Percentiles rank a stretch among this genome's conserved stretches.
Evolutionary conservation across 139 green algal species (phyloP).

Genomic region (Coccomyxa sp.): DNA sequence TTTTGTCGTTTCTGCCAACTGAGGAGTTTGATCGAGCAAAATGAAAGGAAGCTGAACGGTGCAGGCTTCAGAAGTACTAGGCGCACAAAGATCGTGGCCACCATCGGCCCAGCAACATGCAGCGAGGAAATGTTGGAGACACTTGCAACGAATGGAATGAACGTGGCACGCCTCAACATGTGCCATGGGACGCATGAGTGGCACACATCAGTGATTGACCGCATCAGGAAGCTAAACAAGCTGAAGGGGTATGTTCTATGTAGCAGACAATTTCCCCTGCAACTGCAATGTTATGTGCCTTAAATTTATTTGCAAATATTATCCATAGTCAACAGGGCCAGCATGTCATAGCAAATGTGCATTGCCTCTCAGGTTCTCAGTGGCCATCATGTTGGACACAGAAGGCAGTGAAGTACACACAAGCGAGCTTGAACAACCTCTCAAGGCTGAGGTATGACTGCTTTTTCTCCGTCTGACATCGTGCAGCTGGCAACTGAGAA

Average conservation of each 20-base stretch:
- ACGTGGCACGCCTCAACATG: constrained; percentile 65
- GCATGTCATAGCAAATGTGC: neutral
- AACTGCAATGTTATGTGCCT: neutral
- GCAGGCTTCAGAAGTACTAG: constrained; percentile 45
- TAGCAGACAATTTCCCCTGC: neutral
- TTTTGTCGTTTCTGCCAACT: neutral
- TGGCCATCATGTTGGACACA: constrained; percentile 82
- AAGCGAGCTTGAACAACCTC: constrained; percentile 40
- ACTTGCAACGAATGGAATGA: constrained; percentile 60
- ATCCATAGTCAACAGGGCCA: neutral
- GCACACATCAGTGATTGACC: constrained; percentile 52
- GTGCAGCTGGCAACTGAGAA: no score
- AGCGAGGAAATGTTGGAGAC: constrained; percentile 44
- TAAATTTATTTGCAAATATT: neutral
- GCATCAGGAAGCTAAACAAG: constrained; percentile 64
- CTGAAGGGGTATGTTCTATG: constrained; percentile 55
- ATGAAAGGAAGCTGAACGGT: neutral
- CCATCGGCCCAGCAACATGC: constrained; percentile 60
- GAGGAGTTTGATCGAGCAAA: neutral
- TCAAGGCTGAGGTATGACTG: constrained; percentile 44
- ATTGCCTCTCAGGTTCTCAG: constrained; percentile 36
- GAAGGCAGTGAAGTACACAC: constrained; percentile 82
- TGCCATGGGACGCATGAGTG: constrained; percentile 58
- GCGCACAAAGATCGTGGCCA: constrained; percentile 70
- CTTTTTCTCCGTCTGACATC: no score